Evolutionary conservation across 2,329 filamentous ascomycete genomes (phyloP).

Genomic region (Alternaria gansuensis): DNA sequence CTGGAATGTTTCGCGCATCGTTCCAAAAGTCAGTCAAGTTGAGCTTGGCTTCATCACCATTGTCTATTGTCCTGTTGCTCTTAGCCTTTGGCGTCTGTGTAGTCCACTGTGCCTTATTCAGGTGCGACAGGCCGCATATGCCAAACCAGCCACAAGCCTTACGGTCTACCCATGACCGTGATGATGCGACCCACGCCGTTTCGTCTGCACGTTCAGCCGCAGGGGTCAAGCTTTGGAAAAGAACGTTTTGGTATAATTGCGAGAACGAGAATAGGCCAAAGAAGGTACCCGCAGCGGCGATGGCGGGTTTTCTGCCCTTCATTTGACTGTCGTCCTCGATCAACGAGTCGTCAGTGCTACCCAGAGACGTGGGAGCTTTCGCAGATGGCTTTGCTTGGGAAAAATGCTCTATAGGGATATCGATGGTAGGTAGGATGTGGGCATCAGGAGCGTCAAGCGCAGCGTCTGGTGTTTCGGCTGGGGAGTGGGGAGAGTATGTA

Average conservation of each 20-base stretch:
- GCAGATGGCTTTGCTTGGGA: constrained; percentile 35
- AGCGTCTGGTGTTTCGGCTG: constrained; percentile 25
- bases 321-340: constrained; percentile 42
- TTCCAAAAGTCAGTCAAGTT: constrained; percentile 53
- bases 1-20: constrained; percentile 56
- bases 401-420: constrained; percentile 39
- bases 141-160: constrained; percentile 77
- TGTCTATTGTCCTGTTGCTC: constrained; percentile 24
- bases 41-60: constrained; percentile 23
- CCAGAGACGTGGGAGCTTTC: constrained; percentile 29
- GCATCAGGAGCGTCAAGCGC: constrained; percentile 43
- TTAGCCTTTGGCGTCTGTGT: constrained; percentile 39
- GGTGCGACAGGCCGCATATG: constrained; percentile 79
- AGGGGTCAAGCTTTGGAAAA: constrained; percentile 47
- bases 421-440: constrained; percentile 36
- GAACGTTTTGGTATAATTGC: constrained; percentile 48
- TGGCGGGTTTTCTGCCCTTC: constrained; percentile 48
- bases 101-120: constrained; percentile 62
- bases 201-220: constrained; percentile 48
- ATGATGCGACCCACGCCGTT: constrained; percentile 48
- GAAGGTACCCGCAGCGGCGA: constrained; percentile 49
- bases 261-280: constrained; percentile 50
- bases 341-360: constrained; percentile 25
- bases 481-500: constrained; percentile 29
- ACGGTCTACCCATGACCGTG: constrained; percentile 52